Conservation (phyloP, 2,329 filamentous ascomycete genomes). For the Cercospora sp. region DNA sequence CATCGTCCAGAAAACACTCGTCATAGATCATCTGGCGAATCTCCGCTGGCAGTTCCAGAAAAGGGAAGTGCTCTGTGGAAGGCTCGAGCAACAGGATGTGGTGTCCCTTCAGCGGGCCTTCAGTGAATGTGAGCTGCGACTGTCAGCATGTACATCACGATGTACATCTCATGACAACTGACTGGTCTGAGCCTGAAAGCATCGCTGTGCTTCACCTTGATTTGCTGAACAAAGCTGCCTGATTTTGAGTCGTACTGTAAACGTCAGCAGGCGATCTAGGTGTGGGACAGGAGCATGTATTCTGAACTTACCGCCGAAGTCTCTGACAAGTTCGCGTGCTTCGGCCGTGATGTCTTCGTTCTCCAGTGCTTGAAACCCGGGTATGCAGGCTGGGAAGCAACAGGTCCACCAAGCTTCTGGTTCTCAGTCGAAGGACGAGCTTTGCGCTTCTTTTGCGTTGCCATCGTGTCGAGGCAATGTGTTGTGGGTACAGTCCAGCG, state of each 20-base stretch:
- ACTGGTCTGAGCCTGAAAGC: conserved; percentile 16
- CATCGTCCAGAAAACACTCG: conserved; percentile 12
- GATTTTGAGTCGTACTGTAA: conserved; percentile 4
- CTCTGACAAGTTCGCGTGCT: not conserved
- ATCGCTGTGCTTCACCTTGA: conserved; percentile 9
- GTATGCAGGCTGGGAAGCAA: not conserved
- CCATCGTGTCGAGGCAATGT: not conserved
- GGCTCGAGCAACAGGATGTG: conserved; percentile 24
- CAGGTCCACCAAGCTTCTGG: not conserved
- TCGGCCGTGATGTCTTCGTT: not conserved
- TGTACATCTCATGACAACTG: too few relatives aligned
- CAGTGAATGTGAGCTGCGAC: conserved; percentile 14
- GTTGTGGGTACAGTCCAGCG: not conserved
- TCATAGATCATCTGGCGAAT: conserved; percentile 28
- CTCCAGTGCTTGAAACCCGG: conserved; percentile 2
- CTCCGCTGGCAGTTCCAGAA: conserved; percentile 25
- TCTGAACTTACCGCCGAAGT: not conserved
- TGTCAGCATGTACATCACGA: not conserved
- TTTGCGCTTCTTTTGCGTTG: not conserved
- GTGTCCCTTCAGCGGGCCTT: conserved; percentile 20
- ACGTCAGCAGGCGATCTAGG: not conserved
- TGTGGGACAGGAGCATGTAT: not conserved
- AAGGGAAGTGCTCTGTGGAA: conserved; percentile 19
- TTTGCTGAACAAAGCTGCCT: not conserved
- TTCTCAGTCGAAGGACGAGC: not conserved